Evolutionary conservation across 768 basidiomycete species (phyloP), one percentile per base, ranked within the genome.

Genomic region (Suillus lakei): DNA sequence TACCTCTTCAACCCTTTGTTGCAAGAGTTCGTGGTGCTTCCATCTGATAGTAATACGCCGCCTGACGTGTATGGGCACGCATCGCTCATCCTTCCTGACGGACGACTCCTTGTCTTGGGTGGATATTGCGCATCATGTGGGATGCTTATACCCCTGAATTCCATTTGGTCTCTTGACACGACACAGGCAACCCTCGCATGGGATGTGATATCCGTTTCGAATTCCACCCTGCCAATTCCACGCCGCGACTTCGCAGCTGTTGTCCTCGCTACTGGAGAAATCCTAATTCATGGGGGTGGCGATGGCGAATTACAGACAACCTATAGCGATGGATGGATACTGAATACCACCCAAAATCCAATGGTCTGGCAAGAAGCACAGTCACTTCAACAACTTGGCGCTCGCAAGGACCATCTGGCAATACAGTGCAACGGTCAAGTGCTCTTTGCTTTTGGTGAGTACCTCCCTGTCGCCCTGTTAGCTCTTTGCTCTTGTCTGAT

Each of bases 281-380:
- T 93, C 26, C 76, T 95, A 63, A 86, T 96, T 18, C 91, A 94
- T 26, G 95, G 95, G 5, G 95, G 95, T 7, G 83, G 86, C 34
- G 87, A 92, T 70, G 85, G 83, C 5, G 71, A 64, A 43, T 78
- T 88, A 48, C 84, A 88, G 70, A 80, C 70, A 4, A 84, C 83
- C n/a, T 84, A 82, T 63, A 79, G 74, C 43, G 90, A 91, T 76
- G 95, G 93, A 18, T 91, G 87, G 88, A 82, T 90, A 62, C 83
- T 91, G 41, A 87, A 90, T 72, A 85, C 86, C 3, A 78, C 79
- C 12, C 78, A 81, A 70, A 81, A 71, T 63, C 85, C 88, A 4
- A 86, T 88, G 81, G 78, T 79, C 2, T 94, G 92, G 93, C 82
- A 78, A 9, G 67, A 70, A 51, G 78, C 89, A 21, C 75, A 78